Evolutionary conservation across 2,329 filamentous ascomycete genomes (phyloP).

Genomic region (Hortaea sp.): DNA sequence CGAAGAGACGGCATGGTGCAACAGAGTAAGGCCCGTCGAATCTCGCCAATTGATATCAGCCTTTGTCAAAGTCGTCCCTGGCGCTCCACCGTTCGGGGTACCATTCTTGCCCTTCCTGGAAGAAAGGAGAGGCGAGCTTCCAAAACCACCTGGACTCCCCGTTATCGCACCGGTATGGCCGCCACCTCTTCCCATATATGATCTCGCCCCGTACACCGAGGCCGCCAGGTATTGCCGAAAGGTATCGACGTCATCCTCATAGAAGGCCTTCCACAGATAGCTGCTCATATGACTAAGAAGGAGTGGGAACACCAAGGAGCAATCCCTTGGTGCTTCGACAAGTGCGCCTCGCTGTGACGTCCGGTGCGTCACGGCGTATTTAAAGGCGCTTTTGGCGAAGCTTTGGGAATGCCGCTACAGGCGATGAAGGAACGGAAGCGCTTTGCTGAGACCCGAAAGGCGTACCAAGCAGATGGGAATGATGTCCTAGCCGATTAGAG

Average conservation of each 20-base stretch:
- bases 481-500: too few species aligned
- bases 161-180: slow-evolving; percentile 28
- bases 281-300: slow-evolving; percentile 69
- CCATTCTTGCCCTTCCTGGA: slow-evolving; percentile 26
- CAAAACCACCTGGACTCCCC: slow-evolving; percentile 36
- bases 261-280: slow-evolving; percentile 90
- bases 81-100: slow-evolving; percentile 30
- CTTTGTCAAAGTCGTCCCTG: slow-evolving; percentile 40
- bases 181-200: background rate
- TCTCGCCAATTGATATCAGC: slow-evolving; percentile 80
- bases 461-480: too few species aligned
- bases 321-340: slow-evolving; percentile 43
- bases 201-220: slow-evolving; percentile 40
- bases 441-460: too few species aligned
- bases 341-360: slow-evolving; percentile 83
- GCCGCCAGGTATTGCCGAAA: slow-evolving; percentile 82
- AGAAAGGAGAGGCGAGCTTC: slow-evolving; percentile 34
- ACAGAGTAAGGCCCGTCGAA: slow-evolving; percentile 66
- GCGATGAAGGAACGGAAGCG: background rate
- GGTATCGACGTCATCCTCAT: slow-evolving; percentile 93
- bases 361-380: slow-evolving; percentile 52
- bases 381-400: slow-evolving; percentile 56
- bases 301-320: slow-evolving; percentile 22
- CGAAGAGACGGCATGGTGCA: slow-evolving; percentile 77
- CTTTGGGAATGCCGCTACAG: slow-evolving; percentile 25